These are phyloP conservation scores for Clitocybe nebularis DNA, from an alignment of 1,284 basidiomycete species.

Conservation along the genomic window DNA sequence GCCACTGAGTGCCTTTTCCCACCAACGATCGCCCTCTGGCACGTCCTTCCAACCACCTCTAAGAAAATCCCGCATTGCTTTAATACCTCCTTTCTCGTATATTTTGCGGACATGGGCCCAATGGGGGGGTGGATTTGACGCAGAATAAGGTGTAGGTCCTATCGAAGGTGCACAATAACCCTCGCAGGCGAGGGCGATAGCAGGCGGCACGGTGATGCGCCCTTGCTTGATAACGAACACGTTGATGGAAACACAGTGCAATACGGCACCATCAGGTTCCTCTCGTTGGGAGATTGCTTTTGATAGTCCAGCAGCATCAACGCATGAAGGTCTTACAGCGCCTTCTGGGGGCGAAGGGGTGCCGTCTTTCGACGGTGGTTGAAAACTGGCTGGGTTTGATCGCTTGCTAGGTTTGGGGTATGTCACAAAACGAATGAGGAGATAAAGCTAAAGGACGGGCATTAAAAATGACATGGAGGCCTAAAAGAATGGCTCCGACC, in stretches of 20 bases:
- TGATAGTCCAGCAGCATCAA: no score
- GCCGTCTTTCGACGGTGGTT: neutral
- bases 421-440: slow-evolving; percentile 64
- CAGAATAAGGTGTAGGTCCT: slow-evolving; percentile 31
- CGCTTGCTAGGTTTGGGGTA: slow-evolving; percentile 47
- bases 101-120: slow-evolving; percentile 42
- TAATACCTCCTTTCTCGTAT: slow-evolving; percentile 35
- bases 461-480: neutral
- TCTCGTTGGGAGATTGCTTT: no score
- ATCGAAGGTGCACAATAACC: slow-evolving; percentile 42
- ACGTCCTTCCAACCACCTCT: slow-evolving; percentile 55
- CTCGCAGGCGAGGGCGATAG: slow-evolving; percentile 49
- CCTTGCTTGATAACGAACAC: slow-evolving; percentile 74
- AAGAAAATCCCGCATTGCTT: slow-evolving; percentile 40
- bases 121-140: slow-evolving; percentile 47
- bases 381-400: no score
- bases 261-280: slow-evolving; percentile 54
- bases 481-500: slow-evolving; percentile 48
- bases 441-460: slow-evolving; percentile 45
- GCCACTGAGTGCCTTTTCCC: slow-evolving; percentile 54
- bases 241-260: slow-evolving; percentile 69
- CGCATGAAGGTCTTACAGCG: no score
- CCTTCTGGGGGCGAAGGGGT: slow-evolving; percentile 11
- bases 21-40: slow-evolving; percentile 55
- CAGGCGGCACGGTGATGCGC: slow-evolving; percentile 74